These are phyloP conservation scores for Cercospora beticola DNA, from an alignment of 2,329 filamentous ascomycete genomes.

Conservation along the genomic window DNA sequence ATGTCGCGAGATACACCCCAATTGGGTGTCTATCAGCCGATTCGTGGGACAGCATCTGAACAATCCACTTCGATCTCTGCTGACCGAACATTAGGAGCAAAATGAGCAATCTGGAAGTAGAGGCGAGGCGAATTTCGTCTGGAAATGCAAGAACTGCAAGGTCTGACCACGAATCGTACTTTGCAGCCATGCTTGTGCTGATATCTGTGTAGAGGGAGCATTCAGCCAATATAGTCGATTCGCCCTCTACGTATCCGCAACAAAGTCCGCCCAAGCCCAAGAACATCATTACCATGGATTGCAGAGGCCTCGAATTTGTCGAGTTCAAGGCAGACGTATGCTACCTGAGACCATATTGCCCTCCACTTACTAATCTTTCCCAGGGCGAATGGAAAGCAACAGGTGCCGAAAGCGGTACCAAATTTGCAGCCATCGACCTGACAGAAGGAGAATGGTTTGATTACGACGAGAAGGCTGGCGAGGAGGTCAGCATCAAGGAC, in stretches of 20 bases:
- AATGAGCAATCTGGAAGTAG: constrained; percentile 90
- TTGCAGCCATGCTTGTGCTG: background rate
- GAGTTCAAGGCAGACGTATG: constrained; percentile 85
- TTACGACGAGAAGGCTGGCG: constrained; percentile 89
- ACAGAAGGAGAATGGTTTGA: constrained; percentile 95
- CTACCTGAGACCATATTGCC: background rate
- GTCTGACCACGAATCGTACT: constrained; percentile 45
- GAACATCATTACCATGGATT: constrained; percentile 88
- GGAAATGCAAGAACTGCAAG: constrained; percentile 98
- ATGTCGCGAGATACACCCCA: constrained; percentile 85
- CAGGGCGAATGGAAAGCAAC: constrained; percentile 89
- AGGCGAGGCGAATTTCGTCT: constrained; percentile 98
- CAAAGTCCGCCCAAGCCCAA: constrained; percentile 70
- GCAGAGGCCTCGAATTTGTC: constrained; percentile 85
- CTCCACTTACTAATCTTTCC: background rate
- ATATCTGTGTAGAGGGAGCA: constrained; percentile 65
- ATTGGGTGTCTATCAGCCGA: constrained; percentile 80
- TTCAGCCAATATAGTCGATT: constrained; percentile 76
- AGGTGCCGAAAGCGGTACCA: constrained; percentile 74
- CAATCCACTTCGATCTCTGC: background rate
- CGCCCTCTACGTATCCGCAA: constrained; percentile 70
- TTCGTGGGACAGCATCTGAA: constrained; percentile 63
- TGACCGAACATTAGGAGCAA: constrained; percentile 61
- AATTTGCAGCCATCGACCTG: constrained; percentile 80
- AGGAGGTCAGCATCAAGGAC: constrained; percentile 91